Evolutionary conservation across 1,284 basidiomycete species (phyloP), one percentile per base, ranked within the genome.

Genomic region (Microstroma glucosiphilum): DNA sequence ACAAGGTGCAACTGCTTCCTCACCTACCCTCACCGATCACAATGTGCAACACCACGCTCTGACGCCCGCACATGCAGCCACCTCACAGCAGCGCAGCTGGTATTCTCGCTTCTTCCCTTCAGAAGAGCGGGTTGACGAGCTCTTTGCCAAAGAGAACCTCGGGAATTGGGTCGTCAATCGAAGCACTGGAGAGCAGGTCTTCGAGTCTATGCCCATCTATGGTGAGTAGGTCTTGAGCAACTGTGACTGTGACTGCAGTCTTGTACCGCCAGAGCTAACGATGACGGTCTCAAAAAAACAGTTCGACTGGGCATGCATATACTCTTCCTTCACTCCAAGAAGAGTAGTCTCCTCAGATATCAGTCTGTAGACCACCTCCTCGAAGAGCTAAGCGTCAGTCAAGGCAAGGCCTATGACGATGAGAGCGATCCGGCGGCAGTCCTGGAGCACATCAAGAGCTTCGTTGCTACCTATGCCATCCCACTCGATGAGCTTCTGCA

Each of bases 381-480:
- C 48, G 60, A 66, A 60, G 67, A 66, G 30, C 57, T 69, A 19
- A 68, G 66, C 23, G 46, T 69, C 13, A 62, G 66, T 19, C 71
- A 75, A 55, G 73, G 72, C n/a, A 67, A 60, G 56, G 61, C 68
- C 23, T 74, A 74, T 37, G 60, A 65, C 37, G 61, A 65, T 21
- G 23, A 57, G 19, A 48, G 37, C 19, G 40, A 65, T 42, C 60
- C 60, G 6, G 57, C 41, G 11, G 64, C 56, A 7, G 64, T 65
- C 11, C 61, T 53, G 25, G 40, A 51, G 55, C 61, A 62, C 51
- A 63, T 65, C 42, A 12, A 59, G 51, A 46, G 30, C 0, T 98
- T 98, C 79, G 89, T 98, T 67, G 85, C 88, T 26, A 97, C 96
- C 82, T 91, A 97, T 80, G 84, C 86, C 7, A 84, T 98, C 57